Base-by-base conservation (phyloP, 495 filamentous ascomycete genomes). In the Apodospora peruviana region DNA sequence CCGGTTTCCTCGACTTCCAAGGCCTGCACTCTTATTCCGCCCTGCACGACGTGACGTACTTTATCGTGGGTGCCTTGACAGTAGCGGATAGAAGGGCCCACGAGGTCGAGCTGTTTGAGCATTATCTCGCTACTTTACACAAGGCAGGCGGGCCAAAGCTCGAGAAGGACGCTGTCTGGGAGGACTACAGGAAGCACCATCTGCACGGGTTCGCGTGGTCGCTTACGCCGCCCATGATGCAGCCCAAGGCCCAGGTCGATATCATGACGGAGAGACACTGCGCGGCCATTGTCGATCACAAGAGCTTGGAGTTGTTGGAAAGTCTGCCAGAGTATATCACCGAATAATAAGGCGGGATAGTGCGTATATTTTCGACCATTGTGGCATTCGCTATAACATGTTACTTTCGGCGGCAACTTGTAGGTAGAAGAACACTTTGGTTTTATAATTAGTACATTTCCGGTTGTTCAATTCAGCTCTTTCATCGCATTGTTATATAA, bases 1-100 rank as follows among this genome's bases (percentile, higher is more conserved):
- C 62, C 21, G 55, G 65, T 22, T 66, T 68, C 52, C 48, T 68
- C n/a, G 65, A 68, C 47, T 68, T 62, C 62, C 60, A 65, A 32
- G 58, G 59, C 32, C 52, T 56, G 32, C 62, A 66, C 50, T 53
- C 57, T 37, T 61, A 55, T 2, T 64, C 62, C 2, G 62, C 60
- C 22, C 60, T 68, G 39, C 62, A 68, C 48, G 65, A 68, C 32
- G 50, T 68, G 2, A 59, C 58, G 2, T 68, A 66, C 48, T 68
- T 60, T 40, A 45, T 68, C 36, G 53, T 55, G 10, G 55, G 60
- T 4, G 55, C 58, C n/a, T 51, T 66, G 32, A 59, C 45, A 25
- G 29, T 68, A 9, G 65, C 56, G 48, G 62, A 64, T 40, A 58
- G 65, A 8, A 55, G 61, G 34, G 44, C 52, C 9, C 50, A 64